Base-by-base conservation (phyloP, 192 early-diverging fungal genomes). In the Dissophora globulifera region DNA sequence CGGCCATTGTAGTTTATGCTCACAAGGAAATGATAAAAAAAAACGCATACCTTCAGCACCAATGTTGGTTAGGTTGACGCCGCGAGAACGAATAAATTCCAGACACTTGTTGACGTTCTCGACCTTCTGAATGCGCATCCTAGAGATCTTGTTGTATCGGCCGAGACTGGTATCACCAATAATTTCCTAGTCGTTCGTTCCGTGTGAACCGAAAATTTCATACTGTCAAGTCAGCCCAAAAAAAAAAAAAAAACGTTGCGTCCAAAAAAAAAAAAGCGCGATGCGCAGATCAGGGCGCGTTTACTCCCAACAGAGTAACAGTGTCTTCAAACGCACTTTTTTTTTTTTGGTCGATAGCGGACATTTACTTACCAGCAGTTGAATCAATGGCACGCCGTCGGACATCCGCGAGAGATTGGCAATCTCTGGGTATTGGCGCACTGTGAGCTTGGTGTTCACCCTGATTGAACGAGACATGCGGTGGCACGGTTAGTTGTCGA, bases 41-140 rank as follows among this genome's bases (percentile, higher is more conserved):
- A 6, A 38, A 38, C 35, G 27, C 58, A 31, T 79, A 91, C 90
- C 86, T 79, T 98, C 96, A 54, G 95, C 92, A 30, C 97, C 97
- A 86, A 97, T 97, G 80, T 98, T 98, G 52, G 95, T 97, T 32
- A 98, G 81, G 26, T 84, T 79, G 45, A 98, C 92, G 45, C 91
- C 92, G 53, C 95, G 88, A 22, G 85, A 85, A 33, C 91, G 90
- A 68, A 98, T 95, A 78, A 95, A 98, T 59, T 94, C 94, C 35
- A 98, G 84, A 17, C 95, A 93, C 79, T 91, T 93, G 85, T 97
- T 96, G 33, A 93, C 87, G 81, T 98, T 98, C 68, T 98, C 97
- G 43, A 97, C 89, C 58, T 91, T 93, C 75, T 98, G 97, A 70
- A 98, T 94, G 32, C 95, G 90, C 83, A 98, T 88, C 66, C 88